phyloP scores from a whole-genome alignment of 1,284 basidiomycete genomes.

The Microbotryomycetes sp. region DNA sequence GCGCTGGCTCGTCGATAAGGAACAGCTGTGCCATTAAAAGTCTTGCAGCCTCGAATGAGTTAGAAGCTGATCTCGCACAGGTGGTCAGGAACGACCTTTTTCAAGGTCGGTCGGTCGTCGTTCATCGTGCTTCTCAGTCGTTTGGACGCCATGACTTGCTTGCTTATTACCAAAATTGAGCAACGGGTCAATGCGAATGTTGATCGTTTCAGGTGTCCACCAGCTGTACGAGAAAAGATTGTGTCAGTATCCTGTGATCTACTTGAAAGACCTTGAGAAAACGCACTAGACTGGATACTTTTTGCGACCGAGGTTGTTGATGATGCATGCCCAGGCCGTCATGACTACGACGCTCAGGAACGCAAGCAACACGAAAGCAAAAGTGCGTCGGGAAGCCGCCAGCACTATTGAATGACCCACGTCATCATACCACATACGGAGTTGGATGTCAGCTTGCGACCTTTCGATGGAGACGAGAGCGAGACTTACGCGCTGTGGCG shows the following conservation, averaged over 20 bases:
- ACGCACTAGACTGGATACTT: conserved; percentile 24
- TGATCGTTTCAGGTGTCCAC: neutral
- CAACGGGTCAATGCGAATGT: neutral
- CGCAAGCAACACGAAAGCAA: conserved; percentile 22
- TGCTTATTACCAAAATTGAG: neutral
- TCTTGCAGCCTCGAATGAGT: no score
- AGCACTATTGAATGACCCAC: conserved; percentile 19
- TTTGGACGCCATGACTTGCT: neutral
- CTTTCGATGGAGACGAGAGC: no score
- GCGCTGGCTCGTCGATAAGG: no score
- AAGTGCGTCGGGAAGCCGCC: conserved; percentile 11
- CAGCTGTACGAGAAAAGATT: no score
- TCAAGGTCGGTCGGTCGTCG: neutral
- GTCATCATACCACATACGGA: no score
- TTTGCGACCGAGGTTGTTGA: conserved; percentile 21
- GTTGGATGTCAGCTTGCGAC: no score
- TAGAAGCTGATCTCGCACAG: no score
- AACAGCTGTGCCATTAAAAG: no score
- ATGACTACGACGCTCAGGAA: conserved; percentile 16
- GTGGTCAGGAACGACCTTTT: neutral
- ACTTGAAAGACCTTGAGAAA: no score
- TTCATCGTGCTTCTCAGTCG: no score
- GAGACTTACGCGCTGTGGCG: conserved; percentile 18
- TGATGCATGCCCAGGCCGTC: conserved; percentile 19
- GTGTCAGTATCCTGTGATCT: no score